phyloP scores from a whole-genome alignment of 768 basidiomycete species.

The Mycena albidolilacea region DNA sequence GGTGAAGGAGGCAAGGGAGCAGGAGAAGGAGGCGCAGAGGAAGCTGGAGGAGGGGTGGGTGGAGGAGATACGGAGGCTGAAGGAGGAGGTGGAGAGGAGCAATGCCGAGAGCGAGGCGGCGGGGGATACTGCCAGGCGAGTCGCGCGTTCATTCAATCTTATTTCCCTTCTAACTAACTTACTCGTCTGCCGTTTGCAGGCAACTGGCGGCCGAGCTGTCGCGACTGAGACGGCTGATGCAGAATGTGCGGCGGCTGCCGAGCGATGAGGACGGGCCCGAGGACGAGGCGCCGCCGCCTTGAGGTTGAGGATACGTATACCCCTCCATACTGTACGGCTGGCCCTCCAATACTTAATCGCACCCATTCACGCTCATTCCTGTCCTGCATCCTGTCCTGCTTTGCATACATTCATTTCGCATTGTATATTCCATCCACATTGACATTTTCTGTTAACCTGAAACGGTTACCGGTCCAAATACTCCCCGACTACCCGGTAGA shows the following conservation, averaged over 20 bases:
- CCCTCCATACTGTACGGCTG: slow-evolving; percentile 8
- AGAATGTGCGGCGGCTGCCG: slow-evolving; percentile 57
- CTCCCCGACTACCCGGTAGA: not conserved
- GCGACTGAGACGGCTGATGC: slow-evolving; percentile 82
- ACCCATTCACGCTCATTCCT: not conserved
- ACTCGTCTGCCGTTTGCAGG: slow-evolving; percentile 51
- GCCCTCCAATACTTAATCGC: not conserved
- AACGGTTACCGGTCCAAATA: not conserved
- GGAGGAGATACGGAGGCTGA: slow-evolving; percentile 69
- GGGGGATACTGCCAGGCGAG: slow-evolving; percentile 74
- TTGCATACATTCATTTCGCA: slow-evolving; percentile 12
- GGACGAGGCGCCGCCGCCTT: slow-evolving; percentile 18
- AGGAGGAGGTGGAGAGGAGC: slow-evolving; percentile 67
- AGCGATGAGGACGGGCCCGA: slow-evolving; percentile 20
- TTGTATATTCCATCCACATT: slow-evolving; percentile 6
- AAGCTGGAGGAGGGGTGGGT: slow-evolving; percentile 76
- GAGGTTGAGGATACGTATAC: slow-evolving; percentile 19
- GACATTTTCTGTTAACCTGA: not conserved
- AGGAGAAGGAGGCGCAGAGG: slow-evolving; percentile 63
- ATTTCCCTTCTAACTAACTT: not conserved
- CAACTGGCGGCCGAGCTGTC: slow-evolving; percentile 74
- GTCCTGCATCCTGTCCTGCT: not conserved
- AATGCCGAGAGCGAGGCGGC: slow-evolving; percentile 71
- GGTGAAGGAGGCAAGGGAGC: slow-evolving; percentile 65
- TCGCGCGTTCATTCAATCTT: slow-evolving; percentile 22